Evolutionary conservation across 1,284 basidiomycete species (phyloP), one percentile per base, ranked within the genome.

Genomic region (Uromyces viciae-fabae): DNA sequence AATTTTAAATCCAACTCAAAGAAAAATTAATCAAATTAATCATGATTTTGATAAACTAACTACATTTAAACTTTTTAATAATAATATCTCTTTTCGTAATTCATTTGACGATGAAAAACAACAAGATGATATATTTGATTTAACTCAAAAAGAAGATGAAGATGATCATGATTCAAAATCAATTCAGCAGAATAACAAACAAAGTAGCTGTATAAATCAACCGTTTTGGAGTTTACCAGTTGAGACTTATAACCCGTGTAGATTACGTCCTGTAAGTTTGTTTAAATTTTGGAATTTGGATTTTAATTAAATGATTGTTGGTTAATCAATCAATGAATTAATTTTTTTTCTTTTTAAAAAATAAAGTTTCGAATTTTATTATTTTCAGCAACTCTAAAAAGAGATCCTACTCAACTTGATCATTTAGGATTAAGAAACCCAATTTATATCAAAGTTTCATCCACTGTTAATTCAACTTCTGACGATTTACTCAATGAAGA

Each of bases 331-430:
- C 7, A 66, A 36, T 66, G 19, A 4, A 5, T 66, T 66, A 11
- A 36, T 22, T 66, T 19, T 19, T 19, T 54, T 17, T 28, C 5
- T 66, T 28, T 22, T 2, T 66, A 8, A 9, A 58, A 15, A 15
- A 58, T 36, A 33, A 38, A 94, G 74, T 96, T 95, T 83, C 96
- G 98, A 85, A 99, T 98, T 85, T 89, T 99, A 8, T 88, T 99
- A 3, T 98, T 99, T 87, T 98, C 95, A 0, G 97, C 97, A 0
- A 99, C 97, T 0, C 89, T 99, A 31, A 98, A 95, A 0, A 90
- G 92, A 8, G 95, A 99, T 87, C 96, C 97, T 0, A 91, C 92
- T 33, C 96, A 95, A 85, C 92, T 99, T 66, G 91, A 92, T 0
- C 91, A 93, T 0, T 88, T 99, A 38, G 90, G 91, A 42, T 88